phyloP scores from a whole-genome alignment of 2,329 filamentous ascomycete species.

The Colletotrichum camelliae region DNA sequence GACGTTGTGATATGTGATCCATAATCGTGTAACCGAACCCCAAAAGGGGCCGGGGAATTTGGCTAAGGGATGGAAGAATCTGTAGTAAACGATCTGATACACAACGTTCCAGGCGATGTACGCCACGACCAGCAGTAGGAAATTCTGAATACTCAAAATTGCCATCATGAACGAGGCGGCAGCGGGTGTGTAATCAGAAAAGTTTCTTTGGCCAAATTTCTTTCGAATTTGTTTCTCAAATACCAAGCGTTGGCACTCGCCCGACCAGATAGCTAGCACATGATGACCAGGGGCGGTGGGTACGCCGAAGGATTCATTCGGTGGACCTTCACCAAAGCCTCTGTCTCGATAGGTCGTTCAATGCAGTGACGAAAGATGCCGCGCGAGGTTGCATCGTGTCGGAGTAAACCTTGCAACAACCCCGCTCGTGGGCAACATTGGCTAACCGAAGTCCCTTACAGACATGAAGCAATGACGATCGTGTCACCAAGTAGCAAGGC shows the following conservation, averaged over 20 bases:
- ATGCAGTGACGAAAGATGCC: neutral
- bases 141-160: constrained; percentile 37
- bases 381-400: neutral
- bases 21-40: constrained; percentile 57
- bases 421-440: neutral
- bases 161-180: constrained; percentile 30
- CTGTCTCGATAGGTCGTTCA: neutral
- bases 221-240: neutral
- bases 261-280: neutral
- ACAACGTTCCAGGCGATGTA: constrained; percentile 32
- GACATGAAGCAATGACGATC: neutral
- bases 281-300: neutral
- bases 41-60: constrained; percentile 61
- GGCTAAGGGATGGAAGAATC: constrained; percentile 57
- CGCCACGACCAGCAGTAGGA: constrained; percentile 37
- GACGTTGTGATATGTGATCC: constrained; percentile 57
- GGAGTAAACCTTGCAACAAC: neutral
- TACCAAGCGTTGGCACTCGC: neutral
- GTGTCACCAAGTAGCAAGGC: neutral
- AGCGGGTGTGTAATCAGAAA: neutral
- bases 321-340: neutral
- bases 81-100: constrained; percentile 54
- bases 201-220: neutral
- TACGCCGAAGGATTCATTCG: neutral
- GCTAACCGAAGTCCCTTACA: neutral